Evolutionary conservation across 208 protist species (phyloP), one percentile per base, ranked within the genome.

Genomic region (Trypanosoma cruzi): DNA sequence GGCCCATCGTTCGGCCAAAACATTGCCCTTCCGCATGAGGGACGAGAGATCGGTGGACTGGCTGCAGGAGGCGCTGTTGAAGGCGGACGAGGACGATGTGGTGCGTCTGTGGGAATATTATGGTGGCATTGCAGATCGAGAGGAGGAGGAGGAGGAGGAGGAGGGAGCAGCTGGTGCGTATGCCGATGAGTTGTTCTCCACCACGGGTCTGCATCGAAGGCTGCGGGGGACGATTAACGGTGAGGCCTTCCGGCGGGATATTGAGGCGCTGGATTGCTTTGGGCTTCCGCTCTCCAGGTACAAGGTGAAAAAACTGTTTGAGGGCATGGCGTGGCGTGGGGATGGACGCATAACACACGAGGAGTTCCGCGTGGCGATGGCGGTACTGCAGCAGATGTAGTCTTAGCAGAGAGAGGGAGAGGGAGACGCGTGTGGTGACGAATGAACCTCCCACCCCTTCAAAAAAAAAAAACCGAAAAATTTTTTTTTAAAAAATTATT

Each of bases 31-130:
- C 24, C 32, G 24, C 57, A 13, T 22, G 4, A 32, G 0, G 4
- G 28, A 10, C 46, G 37, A 46, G 63, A 24, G 22, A 66, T 42
- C 75, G 76, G n/a, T 13, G 1, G 81, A 73, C 4, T 68, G 74
- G 52, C 55, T 85, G 40, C 72, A 44, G 46, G 76, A 85, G 58
- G 71, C 80, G 29, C 37, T 93, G 49, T 58, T 89, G 37, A 50
- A 82, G 60, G 80, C 70, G 0, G 64, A 67, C 0, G 62, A 74
- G 29, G 68, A 72, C 0, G 82, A 86, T 32, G 75, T 80, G 52
- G 49, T 70, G 44, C 72, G 53, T n/a, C 58, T 93, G 40, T 93
- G 87, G 84, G 44, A 64, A 28, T 77, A 90, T 63, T 93, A 93
- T 71, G 72, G 65, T 18, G 68, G 64, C 11, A 53, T 8, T 14